Evolutionary conservation across 148 eudicot genomes (phyloP), one percentile per base, ranked within the genome.

Genomic region (Polygonum maritimum): DNA sequence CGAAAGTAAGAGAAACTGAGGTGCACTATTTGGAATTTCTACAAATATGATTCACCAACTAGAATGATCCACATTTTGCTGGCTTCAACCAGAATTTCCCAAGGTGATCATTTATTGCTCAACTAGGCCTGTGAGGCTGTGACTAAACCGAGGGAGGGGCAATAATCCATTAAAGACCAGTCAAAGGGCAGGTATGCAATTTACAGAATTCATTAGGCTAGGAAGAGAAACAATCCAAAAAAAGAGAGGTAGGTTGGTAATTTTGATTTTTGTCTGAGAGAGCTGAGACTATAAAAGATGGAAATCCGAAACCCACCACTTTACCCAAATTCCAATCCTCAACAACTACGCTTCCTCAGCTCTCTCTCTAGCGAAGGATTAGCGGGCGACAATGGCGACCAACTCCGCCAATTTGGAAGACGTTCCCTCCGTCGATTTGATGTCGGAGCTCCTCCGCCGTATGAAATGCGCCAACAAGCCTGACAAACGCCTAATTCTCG

Each of bases 371-470:
- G 33, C 7, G 69, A 16, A 78, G 73, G 69, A 75, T 81, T 80
- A 85, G 90, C 86, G 79, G 47, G 76, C 36, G 74, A 60, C 81
- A 77, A 52, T 74, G 22, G 71, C 82, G 38, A 71, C 47, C 26
- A 71, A 13, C 74, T 38, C 75, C 13, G 74, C 81, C 77, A 84
- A 85, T 54, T 85, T 94, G 85, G 98, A 94, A 63, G 98, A 94
- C 77, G 87, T 92, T 1, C 86, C 86, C 11, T 87, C 96, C 0
- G 73, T 76, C 40, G 93, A 90, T 83, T 84, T 94, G 81, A 90
- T 90, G 98, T 73, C 87, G 31, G 98, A 94, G 84, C 96, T 94
- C 31, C 88, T 94, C 47, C 98, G 98, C 45, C 98, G 98, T 36
- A 87, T 92, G 92, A 94, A 89, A 75, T 94, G 98, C 65, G 83